phyloP scores from a whole-genome alignment of 2,329 filamentous ascomycete species.

The Neurospora sp. region DNA sequence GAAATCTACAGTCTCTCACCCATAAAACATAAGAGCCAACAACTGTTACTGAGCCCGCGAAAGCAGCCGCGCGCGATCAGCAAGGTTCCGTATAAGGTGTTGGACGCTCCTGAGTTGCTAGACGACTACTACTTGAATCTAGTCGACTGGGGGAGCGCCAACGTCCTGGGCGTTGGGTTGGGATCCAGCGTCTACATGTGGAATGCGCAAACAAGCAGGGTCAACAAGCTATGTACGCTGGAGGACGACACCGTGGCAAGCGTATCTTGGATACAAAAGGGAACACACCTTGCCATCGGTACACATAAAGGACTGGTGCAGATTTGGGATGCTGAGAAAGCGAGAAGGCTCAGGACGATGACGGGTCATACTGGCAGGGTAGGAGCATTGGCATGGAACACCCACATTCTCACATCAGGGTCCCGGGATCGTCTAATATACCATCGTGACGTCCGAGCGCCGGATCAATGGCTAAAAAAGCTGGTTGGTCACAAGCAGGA shows the following conservation, averaged over 20 bases:
- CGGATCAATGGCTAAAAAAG: constrained; percentile 81
- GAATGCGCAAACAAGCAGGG: constrained; percentile 84
- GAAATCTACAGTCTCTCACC: constrained; percentile 95
- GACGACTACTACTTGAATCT: constrained; percentile 98
- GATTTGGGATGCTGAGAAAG: constrained; percentile 92
- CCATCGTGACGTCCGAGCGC: constrained; percentile 87
- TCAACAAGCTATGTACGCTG: constrained; percentile 88
- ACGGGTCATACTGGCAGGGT: constrained; percentile 90
- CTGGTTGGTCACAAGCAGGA: constrained; percentile 95
- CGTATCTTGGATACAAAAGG: constrained; percentile 96
- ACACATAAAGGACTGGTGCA: constrained; percentile 92
- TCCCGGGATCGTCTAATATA: constrained; percentile 90
- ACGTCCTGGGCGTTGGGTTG: constrained; percentile 85
- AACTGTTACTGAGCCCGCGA: constrained; percentile 82
- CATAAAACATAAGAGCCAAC: constrained; percentile 84
- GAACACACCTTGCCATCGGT: constrained; percentile 89
- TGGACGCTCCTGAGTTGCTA: constrained; percentile 90
- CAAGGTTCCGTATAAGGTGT: constrained; percentile 95
- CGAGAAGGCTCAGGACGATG: constrained; percentile 84
- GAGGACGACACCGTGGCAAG: constrained; percentile 92
- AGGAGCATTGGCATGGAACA: constrained; percentile 93
- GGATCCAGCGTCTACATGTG: constrained; percentile 96
- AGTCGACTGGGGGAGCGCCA: constrained; percentile 94
- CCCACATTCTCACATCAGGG: constrained; percentile 91
- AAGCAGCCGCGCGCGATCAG: constrained; percentile 84